Percentiles rank a stretch among this genome's conserved stretches.
Evolutionary conservation across 441 rosid species (phyloP).

Genomic region (Eruca vesicaria): DNA sequence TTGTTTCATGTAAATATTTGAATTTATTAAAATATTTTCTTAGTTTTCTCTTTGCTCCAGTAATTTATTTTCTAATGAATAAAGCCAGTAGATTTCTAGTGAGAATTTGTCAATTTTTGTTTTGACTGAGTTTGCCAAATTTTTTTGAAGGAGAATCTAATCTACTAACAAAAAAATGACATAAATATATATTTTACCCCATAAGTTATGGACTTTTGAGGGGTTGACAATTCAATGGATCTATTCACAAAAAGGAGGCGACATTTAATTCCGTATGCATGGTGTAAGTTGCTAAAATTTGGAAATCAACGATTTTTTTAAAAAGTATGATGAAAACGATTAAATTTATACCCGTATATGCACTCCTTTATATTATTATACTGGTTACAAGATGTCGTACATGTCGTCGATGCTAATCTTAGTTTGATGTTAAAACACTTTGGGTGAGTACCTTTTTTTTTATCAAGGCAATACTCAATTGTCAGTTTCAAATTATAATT

Average conservation of each 20-base stretch:
- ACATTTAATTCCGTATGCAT: conserved; percentile 30
- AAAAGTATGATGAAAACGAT: background rate
- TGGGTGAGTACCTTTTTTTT: background rate
- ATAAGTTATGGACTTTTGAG: conserved; percentile 34
- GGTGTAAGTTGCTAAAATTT: conserved; percentile 18
- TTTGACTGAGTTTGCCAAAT: too few species aligned
- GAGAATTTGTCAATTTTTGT: background rate
- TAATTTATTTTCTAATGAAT: background rate
- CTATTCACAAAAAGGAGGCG: conserved; percentile 28
- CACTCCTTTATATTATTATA: background rate
- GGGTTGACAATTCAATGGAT: conserved; percentile 32
- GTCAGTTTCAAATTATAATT: background rate
- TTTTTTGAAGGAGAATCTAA: background rate
- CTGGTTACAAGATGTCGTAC: background rate
- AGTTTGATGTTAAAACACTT: background rate
- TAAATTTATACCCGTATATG: background rate
- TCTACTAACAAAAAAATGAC: background rate
- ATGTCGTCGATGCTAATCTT: background rate
- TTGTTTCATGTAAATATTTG: background rate
- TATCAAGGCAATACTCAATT: background rate
- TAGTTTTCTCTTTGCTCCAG: background rate
- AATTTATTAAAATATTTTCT: background rate
- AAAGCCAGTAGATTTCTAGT: background rate
- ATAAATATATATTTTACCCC: conserved; percentile 1
- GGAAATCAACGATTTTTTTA: background rate